Conservation (phyloP, 306 rosid genomes). For the Glycine latifolia region DNA sequence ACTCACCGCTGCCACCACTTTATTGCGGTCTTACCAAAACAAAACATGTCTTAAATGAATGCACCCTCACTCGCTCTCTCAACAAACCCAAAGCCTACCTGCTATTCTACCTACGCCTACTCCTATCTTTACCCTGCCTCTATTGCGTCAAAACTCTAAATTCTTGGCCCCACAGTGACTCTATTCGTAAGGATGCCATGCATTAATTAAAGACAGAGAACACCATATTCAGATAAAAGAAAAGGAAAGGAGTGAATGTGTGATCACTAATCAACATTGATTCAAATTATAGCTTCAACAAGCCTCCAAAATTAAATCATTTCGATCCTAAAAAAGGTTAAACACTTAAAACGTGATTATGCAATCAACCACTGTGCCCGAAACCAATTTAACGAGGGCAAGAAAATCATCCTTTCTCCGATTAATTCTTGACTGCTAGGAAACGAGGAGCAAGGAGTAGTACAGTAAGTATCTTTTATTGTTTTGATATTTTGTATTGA, state of each 20-base stretch:
- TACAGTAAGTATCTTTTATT: too few relatives aligned
- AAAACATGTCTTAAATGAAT: constrained; percentile 24
- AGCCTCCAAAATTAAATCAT: background rate
- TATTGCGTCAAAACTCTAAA: constrained; percentile 17
- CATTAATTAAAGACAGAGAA: background rate
- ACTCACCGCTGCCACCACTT: constrained; percentile 13
- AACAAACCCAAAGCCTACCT: background rate
- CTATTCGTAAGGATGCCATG: background rate
- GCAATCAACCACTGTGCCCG: background rate
- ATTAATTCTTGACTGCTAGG: background rate
- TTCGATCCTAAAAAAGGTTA: too few relatives aligned
- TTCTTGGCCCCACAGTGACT: constrained; percentile 31
- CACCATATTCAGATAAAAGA: too few relatives aligned
- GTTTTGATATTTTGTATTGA: background rate
- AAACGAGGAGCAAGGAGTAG: too few relatives aligned
- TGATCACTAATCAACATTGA: background rate
- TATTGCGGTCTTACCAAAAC: constrained; percentile 40
- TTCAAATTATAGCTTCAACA: background rate
- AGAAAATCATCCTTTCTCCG: background rate
- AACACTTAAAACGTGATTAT: background rate
- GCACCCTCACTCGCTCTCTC: background rate
- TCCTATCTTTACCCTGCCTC: background rate
- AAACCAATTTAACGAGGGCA: background rate
- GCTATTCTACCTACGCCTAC: background rate
- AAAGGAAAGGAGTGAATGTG: too few relatives aligned